Conservation (phyloP, 441 rosid genomes). For the Gossypium gossypioides region DNA sequence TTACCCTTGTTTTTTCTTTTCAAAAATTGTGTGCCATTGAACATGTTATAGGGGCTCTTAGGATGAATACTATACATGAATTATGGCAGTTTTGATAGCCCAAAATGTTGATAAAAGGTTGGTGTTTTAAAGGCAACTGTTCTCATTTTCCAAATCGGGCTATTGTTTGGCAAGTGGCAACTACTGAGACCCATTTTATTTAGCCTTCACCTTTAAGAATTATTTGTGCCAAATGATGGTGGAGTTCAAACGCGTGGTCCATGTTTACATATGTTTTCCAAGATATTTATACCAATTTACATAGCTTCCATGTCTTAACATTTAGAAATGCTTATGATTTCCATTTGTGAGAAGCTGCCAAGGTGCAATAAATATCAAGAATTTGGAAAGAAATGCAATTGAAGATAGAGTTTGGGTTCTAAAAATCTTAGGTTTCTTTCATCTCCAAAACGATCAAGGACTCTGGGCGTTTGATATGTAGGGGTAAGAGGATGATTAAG, state of each 20-base stretch:
- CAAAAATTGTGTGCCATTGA: background rate
- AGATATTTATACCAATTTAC: background rate
- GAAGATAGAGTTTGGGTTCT: constrained; percentile 4
- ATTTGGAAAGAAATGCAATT: background rate
- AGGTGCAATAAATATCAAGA: background rate
- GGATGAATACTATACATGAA: background rate
- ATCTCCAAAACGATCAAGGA: background rate
- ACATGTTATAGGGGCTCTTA: background rate
- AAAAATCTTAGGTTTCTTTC: constrained; percentile 4
- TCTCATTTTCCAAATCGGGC: background rate
- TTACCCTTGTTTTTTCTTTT: background rate
- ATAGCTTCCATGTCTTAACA: background rate
- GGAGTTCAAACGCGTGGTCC: background rate
- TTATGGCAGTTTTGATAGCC: background rate
- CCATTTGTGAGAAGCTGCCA: background rate
- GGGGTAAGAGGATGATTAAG: constrained; percentile 2
- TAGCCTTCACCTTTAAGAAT: background rate
- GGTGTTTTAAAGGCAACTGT: background rate
- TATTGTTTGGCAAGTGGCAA: background rate
- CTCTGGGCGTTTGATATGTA: background rate
- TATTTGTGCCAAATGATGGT: too few relatives aligned
- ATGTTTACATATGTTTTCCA: background rate
- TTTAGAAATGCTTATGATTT: background rate
- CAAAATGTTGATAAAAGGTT: background rate
- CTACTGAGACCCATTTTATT: background rate